Base-by-base conservation (phyloP, 2,329 filamentous ascomycete species). In the Alternaria arborescens region DNA sequence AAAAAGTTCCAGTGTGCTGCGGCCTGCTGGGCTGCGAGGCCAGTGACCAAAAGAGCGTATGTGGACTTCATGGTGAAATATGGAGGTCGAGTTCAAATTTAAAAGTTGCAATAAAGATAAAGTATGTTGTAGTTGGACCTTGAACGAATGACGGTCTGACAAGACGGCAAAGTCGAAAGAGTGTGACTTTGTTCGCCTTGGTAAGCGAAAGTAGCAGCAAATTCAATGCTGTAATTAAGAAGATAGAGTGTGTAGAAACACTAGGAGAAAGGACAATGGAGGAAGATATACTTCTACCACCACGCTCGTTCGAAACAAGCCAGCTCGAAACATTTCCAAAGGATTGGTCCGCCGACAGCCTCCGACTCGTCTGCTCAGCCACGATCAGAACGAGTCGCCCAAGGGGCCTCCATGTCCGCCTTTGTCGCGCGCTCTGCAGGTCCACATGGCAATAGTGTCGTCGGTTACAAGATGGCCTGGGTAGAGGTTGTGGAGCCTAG, bases 1-100 rank as follows among this genome's bases (percentile, higher is more conserved):
- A 82, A 79, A 60, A 80, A 79, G 63, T 79, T 75, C 84, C 86
- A 89, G 70, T 71, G 83, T 47, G 81, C 74, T 66, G 80, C 62
- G 38, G 71, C 83, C 70, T 82, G 82, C 75, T 82, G 81, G 65
- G 78, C 74, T 64, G 75, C 77, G 46, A 84, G 74, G 65, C 82
- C 81, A 68, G 82, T 78, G 54, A 82, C 78, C 64, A 85, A 70
- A 64, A 86, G 68, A 66, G 80, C 75, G 42, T 75, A 68, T 46
- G 78, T 73, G 60, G 74, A 65, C 78, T 78, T 83, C 82, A 81
- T 83, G 61, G 52, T 81, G 77, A 67, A 60, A 64, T 67, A 47
- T 34, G 55, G 63, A 61, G 42, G 61, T 64, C 52, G 50, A 69
- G 67, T 61, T 64, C 51, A 60, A 60, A 68, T 68, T 67, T 66